A percentile compares a stretch with the other conserved stretches of the same genome.
Evolutionary conservation across 257 asterid species (phyloP).

Genomic region (Nyctanthes arbortristis): DNA sequence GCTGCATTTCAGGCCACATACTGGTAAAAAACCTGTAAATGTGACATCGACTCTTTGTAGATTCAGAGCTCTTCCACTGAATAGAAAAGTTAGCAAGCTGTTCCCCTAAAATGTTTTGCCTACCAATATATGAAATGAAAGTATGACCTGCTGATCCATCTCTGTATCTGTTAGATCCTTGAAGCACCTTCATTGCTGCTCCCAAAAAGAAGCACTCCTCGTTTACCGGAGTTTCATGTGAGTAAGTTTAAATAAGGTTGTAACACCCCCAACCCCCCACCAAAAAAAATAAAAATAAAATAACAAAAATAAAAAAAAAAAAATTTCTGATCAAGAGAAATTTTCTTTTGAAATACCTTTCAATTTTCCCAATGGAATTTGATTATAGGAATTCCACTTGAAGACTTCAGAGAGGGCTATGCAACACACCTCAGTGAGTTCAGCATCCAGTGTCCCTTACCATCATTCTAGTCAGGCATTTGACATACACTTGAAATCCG

Average conservation of each 20-base stretch:
- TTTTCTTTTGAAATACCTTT: not conserved
- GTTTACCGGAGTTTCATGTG: slow-evolving; percentile 71
- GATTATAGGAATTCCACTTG: slow-evolving; percentile 82
- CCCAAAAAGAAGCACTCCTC: slow-evolving; percentile 76
- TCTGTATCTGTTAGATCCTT: slow-evolving; percentile 58
- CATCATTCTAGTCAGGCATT: slow-evolving; percentile 40
- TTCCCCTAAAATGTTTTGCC: not conserved
- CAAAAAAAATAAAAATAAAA: no score
- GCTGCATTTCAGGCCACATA: slow-evolving; percentile 57
- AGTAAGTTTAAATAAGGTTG: slow-evolving; percentile 30
- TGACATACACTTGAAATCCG: not conserved
- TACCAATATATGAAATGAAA: slow-evolving; percentile 7
- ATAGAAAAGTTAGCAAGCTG: slow-evolving; percentile 63
- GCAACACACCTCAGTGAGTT: slow-evolving; percentile 53
- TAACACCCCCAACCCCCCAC: no score
- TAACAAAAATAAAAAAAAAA: no score
- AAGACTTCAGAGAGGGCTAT: slow-evolving; percentile 84
- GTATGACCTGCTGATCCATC: slow-evolving; percentile 24
- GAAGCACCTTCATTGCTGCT: slow-evolving; percentile 68
- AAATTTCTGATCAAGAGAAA: not conserved
- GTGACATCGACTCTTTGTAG: slow-evolving; percentile 46
- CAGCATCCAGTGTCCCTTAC: slow-evolving; percentile 34
- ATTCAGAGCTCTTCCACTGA: slow-evolving; percentile 91
- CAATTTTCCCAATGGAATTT: slow-evolving; percentile 23
- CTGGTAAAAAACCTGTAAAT: slow-evolving; percentile 47